Base-by-base conservation (phyloP, 169 alveolate species). In the Plasmodium vinckei region DNA sequence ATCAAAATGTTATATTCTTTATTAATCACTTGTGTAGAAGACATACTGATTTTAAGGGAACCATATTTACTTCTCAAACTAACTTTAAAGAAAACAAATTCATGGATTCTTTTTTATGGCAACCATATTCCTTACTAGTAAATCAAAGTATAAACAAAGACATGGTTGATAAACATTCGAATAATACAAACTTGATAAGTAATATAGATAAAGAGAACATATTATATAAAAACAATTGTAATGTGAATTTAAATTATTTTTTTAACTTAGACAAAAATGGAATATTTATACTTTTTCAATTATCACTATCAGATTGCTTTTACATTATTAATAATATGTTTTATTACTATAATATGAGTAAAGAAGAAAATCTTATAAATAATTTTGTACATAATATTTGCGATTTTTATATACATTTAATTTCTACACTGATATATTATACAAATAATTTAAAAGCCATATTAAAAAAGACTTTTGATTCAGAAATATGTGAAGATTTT, bases 241-340 rank as follows among this genome's bases (percentile, higher is more conserved):
- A 33, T 33, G 42, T 33, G 7, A 27, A 75, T 10, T 1, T 75
- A 17, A 63, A 49, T 39, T 25, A 75, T n/a, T 63, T 63, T 12
- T 42, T 56, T 25, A 79, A 67, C 25, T 17, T 79, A 44, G 89
- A 79, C 42, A 79, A 79, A 15, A 79, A 67, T 27, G 89, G 89
- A 19, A 13, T 79, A 2, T 79, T 79, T 70, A 47, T 79, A 12
- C 73, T 79, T 3, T n/a, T 79, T 12, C 89, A 79, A 27, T 4
- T 79, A 21, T 65, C 89, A n/a, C 33, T 79, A 23, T 27, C 21
- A 9, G 63, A 67, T 12, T 44, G 67, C 5, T 79, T 67, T 42
- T 54, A 27, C n/a, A 5, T 79, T 5, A 65, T 79, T 44, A 79
- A 79, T 10, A 56, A 59, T 25, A 23, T 51, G 5, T 56, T 79